Base-by-base conservation (phyloP, 2,329 filamentous ascomycete species). In the Claviceps sp. region DNA sequence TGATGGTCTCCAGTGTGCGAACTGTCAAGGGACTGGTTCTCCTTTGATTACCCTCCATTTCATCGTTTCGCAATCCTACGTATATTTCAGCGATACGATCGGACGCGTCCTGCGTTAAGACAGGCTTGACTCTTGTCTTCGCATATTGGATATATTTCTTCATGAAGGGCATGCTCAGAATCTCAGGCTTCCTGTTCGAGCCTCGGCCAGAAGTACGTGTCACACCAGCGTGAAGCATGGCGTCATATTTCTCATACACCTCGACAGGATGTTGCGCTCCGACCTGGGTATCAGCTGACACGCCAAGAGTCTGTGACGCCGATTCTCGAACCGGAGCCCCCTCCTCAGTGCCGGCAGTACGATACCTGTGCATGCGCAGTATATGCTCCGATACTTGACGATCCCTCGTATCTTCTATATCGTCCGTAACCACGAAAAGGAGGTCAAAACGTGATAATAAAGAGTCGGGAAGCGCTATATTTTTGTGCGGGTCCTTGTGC, bases 141-240 rank as follows among this genome's bases (percentile, higher is more conserved):
- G 93, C 89, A 67, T 98, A 98, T 65, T 98, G 93, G 46, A 98
- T 94, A 68, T 96, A 98, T 71, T 98, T 98, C 73, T 98, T 98
- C 75, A 98, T 89, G 70, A 98, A 98, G 0, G 90, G 87, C 55
- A 98, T 96, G 70, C 87, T 95, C 51, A 98, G 74, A 14, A 98
- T 87, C 66, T 96, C 89, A 5, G 87, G 81, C 57, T 85, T 85
- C 67, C 87, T 86, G 59, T 81, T 81, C 26, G 84, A 72, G 11
- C 87, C 87, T 41, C 88, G 80, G 9, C 86, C 85, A 13, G 83
- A 76, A 4, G 84, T 88, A 16, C 88, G 70, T 6, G 83, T 88
- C 47, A 96, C 88, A 55, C 93, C 93, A 9, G 89, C 87, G 64
- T 98, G 93, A 43, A 98, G 78, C 88, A 97, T 95, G 34, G 86